Conservation (phyloP, 108 stramenopile genomes). For the Halocafeteria seosinensis region DNA sequence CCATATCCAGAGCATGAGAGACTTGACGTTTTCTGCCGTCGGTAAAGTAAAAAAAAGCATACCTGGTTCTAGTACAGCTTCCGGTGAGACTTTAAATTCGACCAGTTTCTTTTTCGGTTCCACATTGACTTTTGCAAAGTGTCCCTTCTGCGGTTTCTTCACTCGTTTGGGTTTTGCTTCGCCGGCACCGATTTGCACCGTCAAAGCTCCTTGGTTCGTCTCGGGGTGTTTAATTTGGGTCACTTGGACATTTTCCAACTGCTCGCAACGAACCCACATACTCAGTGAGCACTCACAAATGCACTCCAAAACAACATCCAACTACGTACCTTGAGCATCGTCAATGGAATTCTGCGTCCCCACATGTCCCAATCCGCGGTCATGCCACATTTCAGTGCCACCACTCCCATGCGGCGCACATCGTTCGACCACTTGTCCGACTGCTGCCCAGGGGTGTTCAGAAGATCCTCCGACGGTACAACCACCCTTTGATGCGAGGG, state of each 20-base stretch:
- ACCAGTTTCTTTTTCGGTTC: constrained; percentile 1
- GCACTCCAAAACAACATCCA: no score
- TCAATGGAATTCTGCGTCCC: constrained; percentile 78
- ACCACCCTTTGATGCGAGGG: neutral
- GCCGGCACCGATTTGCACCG: constrained; percentile 77
- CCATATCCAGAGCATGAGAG: no score
- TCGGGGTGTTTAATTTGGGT: constrained; percentile 56
- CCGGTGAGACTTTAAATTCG: constrained; percentile 35
- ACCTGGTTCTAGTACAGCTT: constrained; percentile 57
- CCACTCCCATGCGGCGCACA: constrained; percentile 32
- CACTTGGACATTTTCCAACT: constrained; percentile 67
- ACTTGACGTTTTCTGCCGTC: no score
- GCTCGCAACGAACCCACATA: no score
- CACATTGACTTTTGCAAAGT: constrained; percentile 18
- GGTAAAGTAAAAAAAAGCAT: no score
- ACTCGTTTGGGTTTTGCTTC: constrained; percentile 73
- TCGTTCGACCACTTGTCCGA: neutral
- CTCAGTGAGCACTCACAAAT: no score
- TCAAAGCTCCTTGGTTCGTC: constrained; percentile 57
- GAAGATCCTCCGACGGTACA: no score
- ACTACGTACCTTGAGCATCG: constrained; percentile 46
- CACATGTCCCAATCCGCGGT: constrained; percentile 83
- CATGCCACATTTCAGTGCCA: constrained; percentile 91
- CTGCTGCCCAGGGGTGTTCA: neutral
- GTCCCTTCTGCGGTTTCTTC: constrained; percentile 27